phyloP scores from a whole-genome alignment of 352 stramenopile genomes.

The Pythium rhizo-oryzae region DNA sequence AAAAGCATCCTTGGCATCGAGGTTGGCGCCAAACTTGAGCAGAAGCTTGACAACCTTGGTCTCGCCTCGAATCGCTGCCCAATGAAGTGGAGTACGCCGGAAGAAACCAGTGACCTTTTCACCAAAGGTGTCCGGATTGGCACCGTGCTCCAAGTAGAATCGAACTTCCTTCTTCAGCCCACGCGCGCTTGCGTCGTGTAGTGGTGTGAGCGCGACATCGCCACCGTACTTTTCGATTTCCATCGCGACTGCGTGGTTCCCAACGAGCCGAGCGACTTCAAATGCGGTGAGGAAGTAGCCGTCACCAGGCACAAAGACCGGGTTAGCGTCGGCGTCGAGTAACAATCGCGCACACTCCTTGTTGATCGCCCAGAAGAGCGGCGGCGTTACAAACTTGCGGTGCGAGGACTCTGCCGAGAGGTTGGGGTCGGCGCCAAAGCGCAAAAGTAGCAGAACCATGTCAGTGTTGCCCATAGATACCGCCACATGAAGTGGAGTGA shows the following conservation, averaged over 20 bases:
- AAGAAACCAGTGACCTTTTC: constrained; percentile 76
- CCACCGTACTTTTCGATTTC: constrained; percentile 81
- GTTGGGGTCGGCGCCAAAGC: constrained; percentile 67
- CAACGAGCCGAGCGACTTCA: constrained; percentile 66
- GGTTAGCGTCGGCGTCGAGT: constrained; percentile 72
- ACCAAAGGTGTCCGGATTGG: constrained; percentile 61
- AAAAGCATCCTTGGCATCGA: constrained; percentile 69
- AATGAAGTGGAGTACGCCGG: constrained; percentile 72
- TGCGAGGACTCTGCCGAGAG: constrained; percentile 48
- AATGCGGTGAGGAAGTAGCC: constrained; percentile 70
- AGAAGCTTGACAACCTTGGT: constrained; percentile 59
- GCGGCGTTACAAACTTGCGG: constrained; percentile 58
- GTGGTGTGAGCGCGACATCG: constrained; percentile 74
- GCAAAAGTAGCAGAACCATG: constrained; percentile 65
- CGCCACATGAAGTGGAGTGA: constrained; percentile 75
- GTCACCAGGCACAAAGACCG: constrained; percentile 56
- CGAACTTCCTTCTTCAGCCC: constrained; percentile 58
- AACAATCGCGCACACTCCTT: constrained; percentile 70
- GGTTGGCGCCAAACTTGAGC: constrained; percentile 53
- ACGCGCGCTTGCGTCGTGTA: constrained; percentile 67
- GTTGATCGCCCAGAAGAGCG: constrained; percentile 73
- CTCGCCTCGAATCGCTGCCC: constrained; percentile 79
- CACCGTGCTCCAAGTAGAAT: constrained; percentile 73
- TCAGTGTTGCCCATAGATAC: constrained; percentile 70
- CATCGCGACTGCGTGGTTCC: constrained; percentile 62